Evolutionary conservation across 805 yeast species (phyloP).

Genomic region (Debaryomyces maramus): DNA sequence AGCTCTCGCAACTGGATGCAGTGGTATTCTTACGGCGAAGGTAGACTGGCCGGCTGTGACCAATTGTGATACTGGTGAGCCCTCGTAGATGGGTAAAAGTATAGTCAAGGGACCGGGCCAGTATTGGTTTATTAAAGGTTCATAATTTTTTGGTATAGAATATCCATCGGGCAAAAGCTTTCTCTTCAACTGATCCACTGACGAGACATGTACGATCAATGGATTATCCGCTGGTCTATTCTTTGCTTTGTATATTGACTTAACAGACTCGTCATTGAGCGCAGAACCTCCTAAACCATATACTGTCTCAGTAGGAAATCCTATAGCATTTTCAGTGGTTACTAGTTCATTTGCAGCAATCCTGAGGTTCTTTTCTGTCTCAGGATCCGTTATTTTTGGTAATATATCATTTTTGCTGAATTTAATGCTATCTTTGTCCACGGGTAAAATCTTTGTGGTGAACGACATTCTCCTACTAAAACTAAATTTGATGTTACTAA

Average conservation of each 20-base stretch:
- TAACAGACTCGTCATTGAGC: conserved; percentile 67
- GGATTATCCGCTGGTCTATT: conserved; percentile 97
- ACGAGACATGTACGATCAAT: conserved; percentile 83
- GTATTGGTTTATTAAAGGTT: conserved; percentile 59
- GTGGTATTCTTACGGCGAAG: conserved; percentile 88
- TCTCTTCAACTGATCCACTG: conserved; percentile 66
- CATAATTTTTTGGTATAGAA: conserved; percentile 68
- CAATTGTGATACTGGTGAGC: conserved; percentile 58
- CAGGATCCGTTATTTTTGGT: conserved; percentile 51
- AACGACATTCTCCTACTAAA: conserved; percentile 10
- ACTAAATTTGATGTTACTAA: not conserved
- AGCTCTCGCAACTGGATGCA: conserved; percentile 87
- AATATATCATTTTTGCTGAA: conserved; percentile 45
- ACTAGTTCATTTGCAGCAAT: conserved; percentile 60
- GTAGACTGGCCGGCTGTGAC: conserved; percentile 90
- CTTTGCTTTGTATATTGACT: conserved; percentile 79
- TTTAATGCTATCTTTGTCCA: conserved; percentile 50
- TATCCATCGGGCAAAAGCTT: conserved; percentile 50
- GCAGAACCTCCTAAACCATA: conserved; percentile 95
- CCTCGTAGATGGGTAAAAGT: conserved; percentile 58
- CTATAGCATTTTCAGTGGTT: conserved; percentile 63
- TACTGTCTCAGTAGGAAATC: conserved; percentile 96
- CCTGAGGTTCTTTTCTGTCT: conserved; percentile 49
- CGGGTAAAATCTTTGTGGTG: conserved; percentile 47
- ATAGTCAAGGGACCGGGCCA: conserved; percentile 99